Evolutionary conservation across 2,329 filamentous ascomycete species (phyloP), one percentile per base, ranked within the genome.

Genomic region (Teratosphaeria pseudoeucalypti): DNA sequence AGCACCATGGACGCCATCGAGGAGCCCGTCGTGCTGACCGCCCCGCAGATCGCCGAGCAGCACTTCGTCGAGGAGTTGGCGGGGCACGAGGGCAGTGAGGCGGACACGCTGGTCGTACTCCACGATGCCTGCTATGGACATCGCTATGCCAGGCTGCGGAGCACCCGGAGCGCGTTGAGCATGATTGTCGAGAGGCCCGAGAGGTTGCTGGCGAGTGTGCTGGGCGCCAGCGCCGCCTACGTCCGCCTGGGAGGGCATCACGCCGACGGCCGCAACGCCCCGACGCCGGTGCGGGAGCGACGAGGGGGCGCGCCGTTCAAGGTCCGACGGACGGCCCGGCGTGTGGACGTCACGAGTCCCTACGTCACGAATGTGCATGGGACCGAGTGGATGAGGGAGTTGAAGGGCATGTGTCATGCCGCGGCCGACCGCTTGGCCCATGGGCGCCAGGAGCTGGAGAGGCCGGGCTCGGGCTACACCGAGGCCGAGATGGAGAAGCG

Each of bases 41-140:
- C 69, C 16, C 58, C 67, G 10, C 64, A 69, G 39, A 64, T 72
- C 23, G 70, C 70, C 6, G 60, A 60, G 16, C 80, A 83, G 9
- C 84, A 88, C 72, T 89, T 95, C 69, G 78, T 79, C 62, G 82
- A 81, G 62, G 90, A 95, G 71, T 73, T 95, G 34, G 78, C 82
- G 16, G 73, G 80, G 6, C 86, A 90, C 67, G 71, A 68, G 2
- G 68, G 67, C 10, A 66, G 67, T 11, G 64, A 70, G 6, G 72
- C 81, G 2, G 78, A 91, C 61, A 90, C 90, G 0, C 76, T 95
- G 4, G 91, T 97, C 54, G 82, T 99, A 34, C 77, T 99, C 1
- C 91, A 97, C 68, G 94, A 99, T 76, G 86, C 88, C 57, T 96
- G 92, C 74, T 99, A 97, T 72, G 92, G 92, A 27, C 94, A 99